Conservation (phyloP, 495 filamentous ascomycete species). For the Neurospora discreta region DNA sequence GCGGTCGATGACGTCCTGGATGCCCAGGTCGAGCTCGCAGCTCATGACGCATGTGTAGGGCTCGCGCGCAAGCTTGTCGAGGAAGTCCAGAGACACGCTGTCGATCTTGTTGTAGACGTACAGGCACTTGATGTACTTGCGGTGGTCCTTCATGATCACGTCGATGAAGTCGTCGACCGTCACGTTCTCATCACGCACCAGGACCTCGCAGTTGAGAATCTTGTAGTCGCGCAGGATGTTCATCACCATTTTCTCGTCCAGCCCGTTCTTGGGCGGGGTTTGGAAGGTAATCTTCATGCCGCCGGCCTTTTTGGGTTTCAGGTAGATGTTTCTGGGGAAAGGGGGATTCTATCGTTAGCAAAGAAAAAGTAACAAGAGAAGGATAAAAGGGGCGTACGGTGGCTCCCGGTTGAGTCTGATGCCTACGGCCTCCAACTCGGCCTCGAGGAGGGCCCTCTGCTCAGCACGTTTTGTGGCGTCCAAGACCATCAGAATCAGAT, state of each 20-base stretch:
- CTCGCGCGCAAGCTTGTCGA: slow-evolving; percentile 85
- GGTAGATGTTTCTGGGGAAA: slow-evolving; percentile 74
- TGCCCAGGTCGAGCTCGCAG: slow-evolving; percentile 95
- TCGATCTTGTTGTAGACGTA: slow-evolving; percentile 99
- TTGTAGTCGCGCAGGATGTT: slow-evolving; percentile 98
- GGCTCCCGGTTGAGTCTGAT: slow-evolving; percentile 89
- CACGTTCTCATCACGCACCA: slow-evolving; percentile 88
- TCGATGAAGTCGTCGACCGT: slow-evolving; percentile 99
- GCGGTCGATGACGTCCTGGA: slow-evolving; percentile 86
- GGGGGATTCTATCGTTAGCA: neutral
- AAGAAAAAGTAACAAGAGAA: neutral
- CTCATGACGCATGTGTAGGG: slow-evolving; percentile 93
- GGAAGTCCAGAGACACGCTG: slow-evolving; percentile 82
- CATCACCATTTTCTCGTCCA: slow-evolving; percentile 96
- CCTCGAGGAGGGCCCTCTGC: slow-evolving; percentile 81
- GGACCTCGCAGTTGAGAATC: slow-evolving; percentile 93
- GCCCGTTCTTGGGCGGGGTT: slow-evolving; percentile 60
- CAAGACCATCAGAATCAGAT: slow-evolving; percentile 91
- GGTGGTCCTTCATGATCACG: slow-evolving; percentile 93
- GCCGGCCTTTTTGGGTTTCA: slow-evolving; percentile 94
- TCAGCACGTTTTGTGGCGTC: slow-evolving; percentile 97
- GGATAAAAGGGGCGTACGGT: slow-evolving; percentile 50
- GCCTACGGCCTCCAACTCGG: slow-evolving; percentile 90
- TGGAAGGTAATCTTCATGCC: slow-evolving; percentile 98
- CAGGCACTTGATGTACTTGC: slow-evolving; percentile 91